phyloP scores from a whole-genome alignment of 768 basidiomycete species.

The Sarcodon sp. region DNA sequence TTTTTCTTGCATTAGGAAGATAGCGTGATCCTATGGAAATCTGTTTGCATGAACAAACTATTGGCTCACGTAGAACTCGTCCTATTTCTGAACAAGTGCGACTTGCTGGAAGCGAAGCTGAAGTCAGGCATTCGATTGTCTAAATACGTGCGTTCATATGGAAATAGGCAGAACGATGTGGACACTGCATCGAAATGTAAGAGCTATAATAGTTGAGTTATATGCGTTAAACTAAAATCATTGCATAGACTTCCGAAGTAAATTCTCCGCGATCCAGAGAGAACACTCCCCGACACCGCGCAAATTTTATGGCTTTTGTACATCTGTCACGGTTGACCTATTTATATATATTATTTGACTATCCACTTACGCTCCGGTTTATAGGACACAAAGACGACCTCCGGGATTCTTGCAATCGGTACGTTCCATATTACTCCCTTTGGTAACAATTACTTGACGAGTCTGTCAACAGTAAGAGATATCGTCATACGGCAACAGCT shows the following conservation, averaged over 20 bases:
- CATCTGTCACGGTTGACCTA: constrained; percentile 50
- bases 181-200: constrained; percentile 57
- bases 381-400: constrained; percentile 58
- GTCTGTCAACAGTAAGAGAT: constrained; percentile 46
- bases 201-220: constrained; percentile 10
- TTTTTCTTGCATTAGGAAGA: constrained; percentile 39
- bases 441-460: too few relatives aligned
- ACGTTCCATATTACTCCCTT: constrained; percentile 12
- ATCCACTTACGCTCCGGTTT: neutral
- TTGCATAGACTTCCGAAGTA: constrained; percentile 45
- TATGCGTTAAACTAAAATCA: neutral
- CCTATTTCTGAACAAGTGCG: constrained; percentile 75
- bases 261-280: constrained; percentile 65
- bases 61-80: constrained; percentile 62
- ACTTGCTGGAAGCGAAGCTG: constrained; percentile 58
- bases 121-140: constrained; percentile 46
- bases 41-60: constrained; percentile 58
- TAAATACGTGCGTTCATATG: constrained; percentile 64
- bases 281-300: constrained; percentile 64
- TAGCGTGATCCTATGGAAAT: constrained; percentile 64
- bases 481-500: constrained; percentile 76
- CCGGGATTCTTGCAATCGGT: constrained; percentile 71
- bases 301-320: constrained; percentile 70
- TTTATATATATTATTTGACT: neutral
- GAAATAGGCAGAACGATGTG: constrained; percentile 53